These are phyloP conservation scores for Paracamarosporium sp. DNA, from an alignment of 2,329 filamentous ascomycete genomes.

Conservation along the genomic window DNA sequence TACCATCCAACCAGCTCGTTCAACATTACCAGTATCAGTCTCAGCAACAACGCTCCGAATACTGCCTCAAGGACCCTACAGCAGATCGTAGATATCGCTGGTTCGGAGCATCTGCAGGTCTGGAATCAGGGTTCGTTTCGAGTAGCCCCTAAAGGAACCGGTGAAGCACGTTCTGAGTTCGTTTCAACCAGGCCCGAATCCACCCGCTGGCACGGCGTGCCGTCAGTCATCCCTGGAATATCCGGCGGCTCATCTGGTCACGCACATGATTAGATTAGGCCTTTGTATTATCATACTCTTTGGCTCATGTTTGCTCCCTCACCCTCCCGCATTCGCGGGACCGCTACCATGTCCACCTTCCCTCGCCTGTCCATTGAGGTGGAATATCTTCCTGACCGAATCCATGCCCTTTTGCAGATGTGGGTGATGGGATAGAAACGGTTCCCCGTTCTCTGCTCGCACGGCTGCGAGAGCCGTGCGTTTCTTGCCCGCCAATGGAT, in stretches of 20 bases:
- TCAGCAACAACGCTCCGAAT: neutral
- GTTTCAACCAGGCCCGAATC: too few relatives aligned
- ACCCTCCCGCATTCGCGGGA: neutral
- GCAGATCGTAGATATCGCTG: too few relatives aligned
- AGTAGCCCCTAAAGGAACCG: too few relatives aligned
- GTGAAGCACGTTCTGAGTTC: too few relatives aligned
- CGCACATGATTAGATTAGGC: neutral
- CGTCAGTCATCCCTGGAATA: too few relatives aligned
- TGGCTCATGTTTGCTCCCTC: neutral
- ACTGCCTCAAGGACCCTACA: too few relatives aligned
- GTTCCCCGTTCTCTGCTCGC: conserved; percentile 24
- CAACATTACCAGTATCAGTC: neutral
- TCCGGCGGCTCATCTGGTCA: neutral
- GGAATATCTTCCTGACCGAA: conserved; percentile 53
- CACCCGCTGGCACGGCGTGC: too few relatives aligned
- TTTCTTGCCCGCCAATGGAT: conserved; percentile 53
- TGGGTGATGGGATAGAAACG: conserved; percentile 45
- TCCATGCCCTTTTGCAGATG: conserved; percentile 54
- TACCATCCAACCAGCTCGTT: neutral
- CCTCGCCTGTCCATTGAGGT: conserved; percentile 37
- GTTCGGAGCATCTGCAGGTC: too few relatives aligned
- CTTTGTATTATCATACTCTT: neutral
- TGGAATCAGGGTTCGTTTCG: too few relatives aligned
- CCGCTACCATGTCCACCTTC: conserved; percentile 3
- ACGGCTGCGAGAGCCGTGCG: conserved; percentile 23